Conservation (phyloP, 2,329 filamentous ascomycete species). For the Microdochium bolleyi region DNA sequence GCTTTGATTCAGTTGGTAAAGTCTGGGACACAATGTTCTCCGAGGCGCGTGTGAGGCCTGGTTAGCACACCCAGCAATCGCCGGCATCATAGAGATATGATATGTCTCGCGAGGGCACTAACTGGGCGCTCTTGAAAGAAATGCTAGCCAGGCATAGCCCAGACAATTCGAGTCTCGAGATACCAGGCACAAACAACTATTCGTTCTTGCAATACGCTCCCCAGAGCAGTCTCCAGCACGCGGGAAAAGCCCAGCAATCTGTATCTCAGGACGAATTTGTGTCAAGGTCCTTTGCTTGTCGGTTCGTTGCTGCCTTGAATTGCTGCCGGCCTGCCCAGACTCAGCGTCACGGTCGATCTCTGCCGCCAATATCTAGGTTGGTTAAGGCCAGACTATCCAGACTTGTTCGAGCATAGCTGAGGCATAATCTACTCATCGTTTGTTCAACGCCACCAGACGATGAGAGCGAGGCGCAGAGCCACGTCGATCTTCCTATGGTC, state of each 20-base stretch:
- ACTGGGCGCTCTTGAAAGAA: not conserved
- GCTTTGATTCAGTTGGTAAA: constrained; percentile 18
- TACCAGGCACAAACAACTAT: not conserved
- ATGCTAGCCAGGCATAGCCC: not conserved
- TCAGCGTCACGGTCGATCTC: not conserved
- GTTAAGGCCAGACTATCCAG: not conserved
- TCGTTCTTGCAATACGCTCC: not conserved
- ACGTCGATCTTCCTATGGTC: not conserved
- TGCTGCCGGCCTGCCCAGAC: not conserved
- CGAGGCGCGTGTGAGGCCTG: not conserved
- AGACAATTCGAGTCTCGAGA: not conserved
- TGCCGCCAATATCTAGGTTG: not conserved
- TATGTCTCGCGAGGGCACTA: not conserved
- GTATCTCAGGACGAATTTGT: not conserved
- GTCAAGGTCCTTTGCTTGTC: not conserved
- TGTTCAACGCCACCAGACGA: not conserved
- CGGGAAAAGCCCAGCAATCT: not conserved
- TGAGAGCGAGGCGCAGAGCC: not conserved
- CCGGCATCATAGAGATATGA: not conserved
- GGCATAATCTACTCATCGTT: not conserved
- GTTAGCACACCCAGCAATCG: not conserved
- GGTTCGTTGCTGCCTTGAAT: not conserved
- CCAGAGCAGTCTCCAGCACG: not conserved
- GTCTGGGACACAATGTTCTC: constrained; percentile 27
- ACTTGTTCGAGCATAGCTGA: not conserved